phyloP scores from a whole-genome alignment of 139 green algal genomes.

The Parachlorella kessleri region DNA sequence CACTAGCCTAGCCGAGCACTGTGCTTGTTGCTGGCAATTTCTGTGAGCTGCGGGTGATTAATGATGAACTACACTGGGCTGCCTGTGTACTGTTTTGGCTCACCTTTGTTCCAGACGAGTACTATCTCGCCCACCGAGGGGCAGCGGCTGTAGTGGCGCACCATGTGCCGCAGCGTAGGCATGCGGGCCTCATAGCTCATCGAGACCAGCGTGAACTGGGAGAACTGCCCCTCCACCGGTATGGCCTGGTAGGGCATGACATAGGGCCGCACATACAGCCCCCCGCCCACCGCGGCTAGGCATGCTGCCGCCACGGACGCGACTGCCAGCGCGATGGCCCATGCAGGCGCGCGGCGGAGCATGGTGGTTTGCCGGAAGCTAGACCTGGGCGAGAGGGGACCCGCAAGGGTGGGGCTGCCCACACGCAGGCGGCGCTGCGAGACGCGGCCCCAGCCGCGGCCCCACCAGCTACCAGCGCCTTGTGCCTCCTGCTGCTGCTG shows the following conservation, averaged over 20 bases:
- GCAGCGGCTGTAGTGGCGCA: constrained; percentile 54
- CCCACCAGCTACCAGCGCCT: too few relatives aligned
- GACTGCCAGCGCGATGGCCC: neutral
- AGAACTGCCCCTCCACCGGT: constrained; percentile 37
- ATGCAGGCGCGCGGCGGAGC: neutral
- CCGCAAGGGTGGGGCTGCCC: too few relatives aligned
- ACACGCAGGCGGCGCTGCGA: too few relatives aligned
- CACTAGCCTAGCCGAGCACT: too few relatives aligned
- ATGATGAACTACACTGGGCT: neutral
- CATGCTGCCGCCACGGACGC: too few relatives aligned
- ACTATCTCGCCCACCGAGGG: constrained; percentile 50
- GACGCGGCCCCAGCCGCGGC: too few relatives aligned
- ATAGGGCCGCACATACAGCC: neutral
- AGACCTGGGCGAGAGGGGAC: too few relatives aligned
- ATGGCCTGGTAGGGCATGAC: neutral
- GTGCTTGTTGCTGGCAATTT: too few relatives aligned
- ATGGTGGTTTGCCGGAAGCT: too few relatives aligned
- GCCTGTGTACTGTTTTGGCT: neutral
- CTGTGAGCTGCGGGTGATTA: neutral
- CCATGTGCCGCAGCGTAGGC: constrained; percentile 46
- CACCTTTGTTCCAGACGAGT: constrained; percentile 56
- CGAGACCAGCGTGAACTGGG: constrained; percentile 48
- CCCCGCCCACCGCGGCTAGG: neutral
- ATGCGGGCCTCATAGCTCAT: constrained; percentile 49
- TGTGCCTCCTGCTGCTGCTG: too few relatives aligned